phyloP scores from a whole-genome alignment of 495 filamentous ascomycete genomes.

The Evernia prunastri region DNA sequence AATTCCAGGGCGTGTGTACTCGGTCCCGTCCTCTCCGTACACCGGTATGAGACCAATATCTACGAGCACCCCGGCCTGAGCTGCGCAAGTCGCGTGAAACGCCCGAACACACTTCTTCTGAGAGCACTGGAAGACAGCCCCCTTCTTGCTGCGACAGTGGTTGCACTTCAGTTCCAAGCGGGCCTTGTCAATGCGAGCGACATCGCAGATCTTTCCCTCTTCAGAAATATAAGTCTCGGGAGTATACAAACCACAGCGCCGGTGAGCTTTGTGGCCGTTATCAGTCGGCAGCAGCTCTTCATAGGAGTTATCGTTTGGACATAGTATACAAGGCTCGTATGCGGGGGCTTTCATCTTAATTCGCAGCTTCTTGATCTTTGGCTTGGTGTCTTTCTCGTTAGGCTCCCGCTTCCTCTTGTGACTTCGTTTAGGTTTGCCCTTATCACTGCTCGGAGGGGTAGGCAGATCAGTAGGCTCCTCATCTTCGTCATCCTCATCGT shows the following conservation, averaged over 20 bases:
- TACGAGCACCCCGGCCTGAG: slow-evolving; percentile 82
- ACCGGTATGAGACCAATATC: slow-evolving; percentile 78
- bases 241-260: slow-evolving; percentile 81
- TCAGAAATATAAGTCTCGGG: slow-evolving; percentile 85
- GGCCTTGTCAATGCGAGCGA: slow-evolving; percentile 75
- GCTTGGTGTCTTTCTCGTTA: slow-evolving; percentile 46
- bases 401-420: slow-evolving; percentile 54
- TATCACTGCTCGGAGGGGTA: slow-evolving; percentile 73
- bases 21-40: slow-evolving; percentile 84
- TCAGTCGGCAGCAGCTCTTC: slow-evolving; percentile 82
- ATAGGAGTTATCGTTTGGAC: slow-evolving; percentile 83
- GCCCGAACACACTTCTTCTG: slow-evolving; percentile 88
- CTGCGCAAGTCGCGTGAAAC: slow-evolving; percentile 92
- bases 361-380: slow-evolving; percentile 67
- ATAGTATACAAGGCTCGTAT: slow-evolving; percentile 85
- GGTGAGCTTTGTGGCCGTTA: slow-evolving; percentile 80
- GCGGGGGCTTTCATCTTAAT: slow-evolving; percentile 60
- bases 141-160: slow-evolving; percentile 87
- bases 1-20: slow-evolving; percentile 81
- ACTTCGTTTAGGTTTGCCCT: slow-evolving; percentile 46
- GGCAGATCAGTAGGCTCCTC: slow-evolving; percentile 60
- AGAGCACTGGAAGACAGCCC: slow-evolving; percentile 95
- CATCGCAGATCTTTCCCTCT: slow-evolving; percentile 62
- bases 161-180: slow-evolving; percentile 87
- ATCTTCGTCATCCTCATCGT: slow-evolving; percentile 61